These are phyloP conservation scores for Populus trichocarpa DNA, from an alignment of 441 rosid species.

Conservation along the genomic window DNA sequence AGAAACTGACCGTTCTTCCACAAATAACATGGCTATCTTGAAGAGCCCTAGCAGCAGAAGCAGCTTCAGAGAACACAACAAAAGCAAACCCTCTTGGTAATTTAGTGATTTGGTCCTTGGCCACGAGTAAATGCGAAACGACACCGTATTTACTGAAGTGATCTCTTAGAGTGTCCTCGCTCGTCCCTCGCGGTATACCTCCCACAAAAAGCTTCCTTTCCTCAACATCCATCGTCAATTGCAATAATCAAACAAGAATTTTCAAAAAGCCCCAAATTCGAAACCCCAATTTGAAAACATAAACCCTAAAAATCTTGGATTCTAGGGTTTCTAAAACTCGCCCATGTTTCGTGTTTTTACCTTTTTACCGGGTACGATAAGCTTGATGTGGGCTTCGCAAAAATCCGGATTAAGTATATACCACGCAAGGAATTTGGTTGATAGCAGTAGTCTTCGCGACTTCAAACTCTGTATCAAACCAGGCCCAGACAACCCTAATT, in stretches of 20 bases:
- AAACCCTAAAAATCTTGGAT: slow-evolving; percentile 22
- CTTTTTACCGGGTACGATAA: not conserved
- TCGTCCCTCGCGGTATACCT: slow-evolving; percentile 58
- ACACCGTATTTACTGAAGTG: slow-evolving; percentile 69
- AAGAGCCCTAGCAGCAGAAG: slow-evolving; percentile 54
- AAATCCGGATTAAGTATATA: not conserved
- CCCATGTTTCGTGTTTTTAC: not conserved
- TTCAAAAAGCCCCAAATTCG: not conserved
- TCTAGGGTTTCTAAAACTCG: slow-evolving; percentile 20
- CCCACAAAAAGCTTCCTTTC: slow-evolving; percentile 66
- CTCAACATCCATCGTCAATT: slow-evolving; percentile 44
- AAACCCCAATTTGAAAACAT: slow-evolving; percentile 15
- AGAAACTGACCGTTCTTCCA: slow-evolving; percentile 61
- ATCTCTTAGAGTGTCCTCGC: slow-evolving; percentile 46
- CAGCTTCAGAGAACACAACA: slow-evolving; percentile 55
- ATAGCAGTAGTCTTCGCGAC: not conserved
- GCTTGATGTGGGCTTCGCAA: not conserved
- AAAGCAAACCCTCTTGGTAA: slow-evolving; percentile 69
- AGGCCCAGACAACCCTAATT: not conserved
- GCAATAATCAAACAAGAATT: slow-evolving; percentile 16
- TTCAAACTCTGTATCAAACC: not conserved
- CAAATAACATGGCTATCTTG: slow-evolving; percentile 48
- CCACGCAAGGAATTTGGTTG: not conserved
- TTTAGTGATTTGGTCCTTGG: slow-evolving; percentile 46
- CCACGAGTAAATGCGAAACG: slow-evolving; percentile 49